Base-by-base conservation (phyloP, 495 filamentous ascomycete species). In the Paragyromitra xinjiangensis region DNA sequence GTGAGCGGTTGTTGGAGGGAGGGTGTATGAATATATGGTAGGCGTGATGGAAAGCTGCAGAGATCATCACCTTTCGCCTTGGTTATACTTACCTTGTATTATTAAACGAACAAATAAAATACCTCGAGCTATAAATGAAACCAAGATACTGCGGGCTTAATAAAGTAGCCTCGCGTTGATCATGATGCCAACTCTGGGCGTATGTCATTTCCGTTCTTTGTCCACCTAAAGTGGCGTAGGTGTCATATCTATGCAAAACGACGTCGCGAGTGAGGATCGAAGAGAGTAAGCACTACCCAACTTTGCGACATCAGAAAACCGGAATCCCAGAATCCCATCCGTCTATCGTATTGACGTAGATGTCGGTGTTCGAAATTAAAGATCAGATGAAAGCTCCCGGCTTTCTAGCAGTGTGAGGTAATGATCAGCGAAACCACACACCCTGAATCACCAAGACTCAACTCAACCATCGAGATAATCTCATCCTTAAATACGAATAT, bases 371-470 rank as follows among this genome's bases (percentile, higher is more conserved):
- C 45, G 22, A 58, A 58, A 71, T 22, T 48, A 56, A 64, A 72
- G 45, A 72, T 66, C 50, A 72, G 26, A 71, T 16, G 68, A 64
- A 64, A 56, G 2, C 63, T 16, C 51, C 12, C 50, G 68, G 16
- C 29, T 0, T 59, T 11, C 19, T 40, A 11, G 22, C 19, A 14
- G n/a, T n/a, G 29, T 34, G 48, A 22, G 61, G 74, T 66, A 77
- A 72, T 77, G 69, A 77, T 72, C 74, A 72, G 59, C 69, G 37
- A 53, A 39, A 42, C 34, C 56, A 71, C 56, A 71, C 59, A 24
- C 19, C 6, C 48, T 19, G 48, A 51, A 51, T 55, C 34, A 44
- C 64, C 39, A 34, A 42, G 29, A 37, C 56, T 39, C 22, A 11
- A 19, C 59, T 39, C 22, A 11, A 19, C 59, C 16, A 75, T 11